These are phyloP conservation scores for Stachybotrys chartarum DNA, from an alignment of 2,329 filamentous ascomycete species.

Conservation along the genomic window DNA sequence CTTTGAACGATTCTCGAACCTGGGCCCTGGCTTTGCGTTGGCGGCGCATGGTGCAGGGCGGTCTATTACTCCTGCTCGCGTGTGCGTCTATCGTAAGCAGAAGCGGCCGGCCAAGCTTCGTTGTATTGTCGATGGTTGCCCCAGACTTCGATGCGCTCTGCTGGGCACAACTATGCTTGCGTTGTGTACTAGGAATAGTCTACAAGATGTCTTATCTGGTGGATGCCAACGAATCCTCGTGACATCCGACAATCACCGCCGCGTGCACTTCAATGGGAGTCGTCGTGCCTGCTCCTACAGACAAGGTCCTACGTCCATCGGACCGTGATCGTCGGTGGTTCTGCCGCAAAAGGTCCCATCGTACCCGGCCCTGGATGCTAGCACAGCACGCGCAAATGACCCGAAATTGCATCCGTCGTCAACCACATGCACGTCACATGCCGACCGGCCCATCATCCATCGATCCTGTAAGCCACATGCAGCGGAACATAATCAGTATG, in stretches of 20 bases:
- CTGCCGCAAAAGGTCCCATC: background rate
- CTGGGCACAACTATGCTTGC: too few relatives aligned
- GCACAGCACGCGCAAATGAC: background rate
- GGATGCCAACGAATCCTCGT: too few relatives aligned
- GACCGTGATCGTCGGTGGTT: background rate
- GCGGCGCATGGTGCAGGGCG: background rate
- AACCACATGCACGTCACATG: background rate
- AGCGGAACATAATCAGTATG: background rate
- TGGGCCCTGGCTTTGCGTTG: background rate
- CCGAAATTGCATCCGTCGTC: background rate
- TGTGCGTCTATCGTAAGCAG: background rate
- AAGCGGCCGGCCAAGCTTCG: background rate
- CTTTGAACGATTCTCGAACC: background rate
- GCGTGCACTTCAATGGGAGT: too few relatives aligned
- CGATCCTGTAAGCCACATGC: background rate
- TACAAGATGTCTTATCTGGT: too few relatives aligned
- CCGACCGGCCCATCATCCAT: background rate
- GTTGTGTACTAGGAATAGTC: too few relatives aligned
- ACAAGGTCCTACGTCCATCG: background rate
- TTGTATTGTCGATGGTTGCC: background rate
- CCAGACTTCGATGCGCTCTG: background rate
- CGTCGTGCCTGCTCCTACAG: too few relatives aligned
- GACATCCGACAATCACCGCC: too few relatives aligned
- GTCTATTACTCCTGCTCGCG: background rate
- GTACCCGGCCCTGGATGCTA: background rate